Percentiles rank a stretch among this genome's conserved stretches.
These are phyloP conservation scores for Neurospora sp. DNA, from an alignment of 2,329 filamentous ascomycete species.

Conservation along the genomic window DNA sequence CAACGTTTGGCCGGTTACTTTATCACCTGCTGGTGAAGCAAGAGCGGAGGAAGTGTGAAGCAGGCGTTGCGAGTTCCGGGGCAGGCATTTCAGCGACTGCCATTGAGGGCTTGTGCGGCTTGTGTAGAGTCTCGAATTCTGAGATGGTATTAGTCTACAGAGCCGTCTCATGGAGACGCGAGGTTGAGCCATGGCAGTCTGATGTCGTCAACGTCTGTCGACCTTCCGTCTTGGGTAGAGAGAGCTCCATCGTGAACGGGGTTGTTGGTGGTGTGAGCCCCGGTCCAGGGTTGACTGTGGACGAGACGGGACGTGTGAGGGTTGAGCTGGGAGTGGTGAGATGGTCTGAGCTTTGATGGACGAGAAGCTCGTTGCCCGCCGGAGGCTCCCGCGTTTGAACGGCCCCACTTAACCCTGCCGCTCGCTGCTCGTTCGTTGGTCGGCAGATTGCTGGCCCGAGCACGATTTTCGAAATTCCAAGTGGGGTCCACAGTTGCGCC, in stretches of 20 bases:
- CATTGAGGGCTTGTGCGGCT: neutral
- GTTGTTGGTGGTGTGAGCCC: slow-evolving; percentile 9
- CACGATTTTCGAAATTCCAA: neutral
- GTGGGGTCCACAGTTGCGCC: slow-evolving; percentile 9
- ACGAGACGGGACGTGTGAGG: neutral
- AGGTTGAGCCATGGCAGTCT: slow-evolving; percentile 10
- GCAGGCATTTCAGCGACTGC: neutral
- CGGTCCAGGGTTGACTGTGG: neutral
- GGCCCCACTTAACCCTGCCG: neutral
- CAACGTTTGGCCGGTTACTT: slow-evolving; percentile 6
- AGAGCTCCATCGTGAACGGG: slow-evolving; percentile 5
- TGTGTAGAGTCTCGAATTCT: neutral
- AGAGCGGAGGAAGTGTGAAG: slow-evolving; percentile 1
- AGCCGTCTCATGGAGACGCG: slow-evolving; percentile 12
- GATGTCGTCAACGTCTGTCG: neutral
- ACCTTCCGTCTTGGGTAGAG: neutral
- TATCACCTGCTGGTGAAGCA: neutral
- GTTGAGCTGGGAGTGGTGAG: neutral
- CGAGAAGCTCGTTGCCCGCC: neutral
- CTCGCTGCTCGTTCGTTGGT: neutral
- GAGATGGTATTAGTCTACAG: slow-evolving; percentile 3
- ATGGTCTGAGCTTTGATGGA: neutral
- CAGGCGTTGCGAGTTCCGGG: slow-evolving; percentile 3
- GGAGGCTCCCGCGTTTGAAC: neutral
- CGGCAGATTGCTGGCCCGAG: slow-evolving; percentile 10